phyloP scores from a whole-genome alignment of 1,284 basidiomycete species.

The Papiliotrema laurentii region DNA sequence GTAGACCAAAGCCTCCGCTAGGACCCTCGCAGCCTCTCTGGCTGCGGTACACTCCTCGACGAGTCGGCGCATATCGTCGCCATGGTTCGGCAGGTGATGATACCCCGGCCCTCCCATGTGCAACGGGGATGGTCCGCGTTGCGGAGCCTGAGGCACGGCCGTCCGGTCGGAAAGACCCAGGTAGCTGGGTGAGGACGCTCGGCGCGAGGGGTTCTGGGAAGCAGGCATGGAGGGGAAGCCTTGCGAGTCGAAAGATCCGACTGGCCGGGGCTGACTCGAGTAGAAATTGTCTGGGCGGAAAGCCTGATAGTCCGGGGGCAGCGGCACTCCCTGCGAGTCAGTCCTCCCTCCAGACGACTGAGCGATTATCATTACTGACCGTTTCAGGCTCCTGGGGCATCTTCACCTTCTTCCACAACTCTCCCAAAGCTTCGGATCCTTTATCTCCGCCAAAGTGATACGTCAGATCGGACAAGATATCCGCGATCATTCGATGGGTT shows the following conservation, averaged over 20 bases:
- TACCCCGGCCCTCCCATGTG: constrained; percentile 21
- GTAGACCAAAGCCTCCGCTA: constrained; percentile 36
- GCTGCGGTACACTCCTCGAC: constrained; percentile 37
- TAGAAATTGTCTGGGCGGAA: constrained; percentile 23
- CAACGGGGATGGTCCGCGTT: constrained; percentile 9
- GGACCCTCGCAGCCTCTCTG: constrained; percentile 35
- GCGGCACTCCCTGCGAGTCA: constrained; percentile 31
- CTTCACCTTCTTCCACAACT: constrained; percentile 45
- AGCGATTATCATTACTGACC: constrained; percentile 20
- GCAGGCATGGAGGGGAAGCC: constrained; percentile 10
- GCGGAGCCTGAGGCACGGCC: constrained; percentile 6
- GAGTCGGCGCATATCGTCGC: constrained; percentile 36
- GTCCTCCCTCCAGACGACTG: background rate
- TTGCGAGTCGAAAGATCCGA: constrained; percentile 4
- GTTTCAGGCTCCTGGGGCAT: constrained; percentile 39
- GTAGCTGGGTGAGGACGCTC: constrained; percentile 10
- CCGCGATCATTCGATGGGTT: constrained; percentile 24
- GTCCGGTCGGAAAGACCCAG: constrained; percentile 5
- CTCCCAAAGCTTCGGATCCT: constrained; percentile 37
- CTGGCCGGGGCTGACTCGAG: constrained; percentile 2
- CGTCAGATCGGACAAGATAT: constrained; percentile 38
- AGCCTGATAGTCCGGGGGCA: constrained; percentile 36
- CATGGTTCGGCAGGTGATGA: constrained; percentile 30
- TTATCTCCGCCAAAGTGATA: constrained; percentile 37
- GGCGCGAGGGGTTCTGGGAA: constrained; percentile 10